Evolutionary conservation across 2,329 filamentous ascomycete genomes (phyloP), one percentile per base, ranked within the genome.

Genomic region (Gliomastix tumulicola): DNA sequence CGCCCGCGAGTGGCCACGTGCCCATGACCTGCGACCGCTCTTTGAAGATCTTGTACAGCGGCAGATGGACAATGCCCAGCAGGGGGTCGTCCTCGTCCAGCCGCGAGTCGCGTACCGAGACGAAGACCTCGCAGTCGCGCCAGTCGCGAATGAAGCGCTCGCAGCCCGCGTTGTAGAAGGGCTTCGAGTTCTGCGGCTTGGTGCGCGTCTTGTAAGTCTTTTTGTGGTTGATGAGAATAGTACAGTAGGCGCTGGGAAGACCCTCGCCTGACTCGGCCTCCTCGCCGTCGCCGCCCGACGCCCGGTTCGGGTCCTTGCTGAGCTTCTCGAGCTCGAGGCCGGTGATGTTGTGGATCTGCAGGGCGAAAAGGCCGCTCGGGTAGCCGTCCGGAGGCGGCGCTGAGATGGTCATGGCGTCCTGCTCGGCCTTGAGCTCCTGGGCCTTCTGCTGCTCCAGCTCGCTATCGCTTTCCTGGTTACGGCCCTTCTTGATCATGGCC

Each of bases 91-190:
- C 76, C 51, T 88, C 84, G 35, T 82, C 74, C 17, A 84, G 66
- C 5, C 82, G 69, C 16, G 75, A 66, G 50, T 88, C 84, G 10
- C 81, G 71, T 3, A 86, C 80, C 2, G 72, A 68, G 21, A 88
- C 61, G 44, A 84, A 79, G 21, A 87, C 65, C 51, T 87, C 82
- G 2, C 79, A 72, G 11, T 69, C 75, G 13, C 65, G 66, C 72
- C 82, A 86, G 51, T 88, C 78, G 11, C 75, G 66, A 27, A 88
- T 69, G 44, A 86, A 85, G 6, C 80, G 72, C 53, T 88, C 84
- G 3, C 77, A 84, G 6, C 80, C 80, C 4, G 84, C 83, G 44
- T 88, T 88, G 66, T 84, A 88, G 56, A 87, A 88, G 0, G 84
- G 84, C 48, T 85, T 86, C 0, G 78, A 71, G 43, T 86, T 87